Base-by-base conservation (phyloP, 2,329 filamentous ascomycete genomes). In the Aspergillus vadensis region DNA sequence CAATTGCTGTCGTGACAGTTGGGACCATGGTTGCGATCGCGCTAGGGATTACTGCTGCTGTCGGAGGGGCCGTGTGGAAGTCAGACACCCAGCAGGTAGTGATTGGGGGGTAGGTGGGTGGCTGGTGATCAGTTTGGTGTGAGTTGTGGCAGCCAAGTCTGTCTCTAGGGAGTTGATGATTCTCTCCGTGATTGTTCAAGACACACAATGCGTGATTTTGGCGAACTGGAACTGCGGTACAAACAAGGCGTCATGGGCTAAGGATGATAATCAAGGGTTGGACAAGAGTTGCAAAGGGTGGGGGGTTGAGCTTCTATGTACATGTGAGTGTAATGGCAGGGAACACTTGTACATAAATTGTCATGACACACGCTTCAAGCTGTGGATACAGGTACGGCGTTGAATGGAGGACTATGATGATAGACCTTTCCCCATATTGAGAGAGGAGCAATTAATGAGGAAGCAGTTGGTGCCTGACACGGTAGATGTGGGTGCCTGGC, bases 1-100 rank as follows among this genome's bases (percentile, higher is more conserved):
- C 74, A 12, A 72, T 81, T 55, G 79, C 77, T 0, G 55, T 80
- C n/a, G 59, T 79, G 12, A 73, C 77, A 7, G 63, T 80, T 19
- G 79, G 79, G 5, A 71, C 70, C 15, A 79, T 79, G 72, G 74
- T 81, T 17, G 79, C 75, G 5, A 75, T 81, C 60, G 79, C 78
- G 9, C 63, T 81, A 60, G 78, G 79, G 3, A 79, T 81, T 59
- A 78, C 77, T 1, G 72, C 72, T 21, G 77, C 76, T 2, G 77
- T 80, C 1, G 76, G 77, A 30, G 78, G 77, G n/a, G 74, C 77
- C 5, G 75, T 79, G 4, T 81, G 78, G 74, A 78, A 72, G 60
- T 73, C 66, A 9, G 70, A 72, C 60, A 67, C 75, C 17, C 65
- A 71, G 36, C 69, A 73, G 21, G 67, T 67, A 23, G 51, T 66